Percentiles rank a stretch among this genome's conserved stretches.
These are phyloP conservation scores for Lignosus rhinocerotis DNA, from an alignment of 1,284 basidiomycete species.

Conservation along the genomic window DNA sequence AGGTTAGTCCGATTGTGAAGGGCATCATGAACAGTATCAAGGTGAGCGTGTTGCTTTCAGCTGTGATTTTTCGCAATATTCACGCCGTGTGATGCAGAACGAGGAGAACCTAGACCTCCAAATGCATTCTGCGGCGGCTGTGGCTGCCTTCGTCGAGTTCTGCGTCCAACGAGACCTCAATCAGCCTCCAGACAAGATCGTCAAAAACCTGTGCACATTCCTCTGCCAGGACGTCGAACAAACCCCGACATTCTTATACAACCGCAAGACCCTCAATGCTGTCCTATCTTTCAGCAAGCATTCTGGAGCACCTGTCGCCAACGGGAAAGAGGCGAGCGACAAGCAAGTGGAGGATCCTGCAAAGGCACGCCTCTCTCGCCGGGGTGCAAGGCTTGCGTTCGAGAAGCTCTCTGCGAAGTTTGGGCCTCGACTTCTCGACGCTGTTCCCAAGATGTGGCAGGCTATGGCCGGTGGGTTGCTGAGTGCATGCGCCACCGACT, in stretches of 20 bases:
- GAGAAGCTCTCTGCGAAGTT: conserved; percentile 79
- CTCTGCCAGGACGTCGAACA: conserved; percentile 89
- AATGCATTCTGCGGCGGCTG: conserved; percentile 83
- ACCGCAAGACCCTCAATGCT: conserved; percentile 62
- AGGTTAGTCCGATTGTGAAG: conserved; percentile 95
- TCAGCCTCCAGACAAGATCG: conserved; percentile 86
- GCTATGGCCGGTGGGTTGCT: conserved; percentile 84
- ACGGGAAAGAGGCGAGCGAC: conserved; percentile 48
- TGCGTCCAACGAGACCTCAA: conserved; percentile 70
- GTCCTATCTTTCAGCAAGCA: conserved; percentile 73
- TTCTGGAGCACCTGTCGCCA: conserved; percentile 32
- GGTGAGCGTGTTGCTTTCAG: conserved; percentile 43
- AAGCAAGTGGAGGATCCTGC: conserved; percentile 46
- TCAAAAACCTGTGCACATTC: conserved; percentile 97
- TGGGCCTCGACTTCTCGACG: conserved; percentile 70
- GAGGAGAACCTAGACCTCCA: conserved; percentile 92
- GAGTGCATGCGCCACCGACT: conserved; percentile 66
- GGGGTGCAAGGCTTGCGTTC: conserved; percentile 89
- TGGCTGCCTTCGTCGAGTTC: conserved; percentile 87
- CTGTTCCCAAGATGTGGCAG: conserved; percentile 92
- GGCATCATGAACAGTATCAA: conserved; percentile 98
- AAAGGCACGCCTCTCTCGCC: conserved; percentile 62
- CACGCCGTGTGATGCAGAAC: conserved; percentile 50
- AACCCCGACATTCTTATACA: conserved; percentile 85
- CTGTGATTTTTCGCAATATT: neutral